These are phyloP conservation scores for Aurifilum marmelostoma DNA, from an alignment of 2,329 filamentous ascomycete genomes.

Conservation along the genomic window DNA sequence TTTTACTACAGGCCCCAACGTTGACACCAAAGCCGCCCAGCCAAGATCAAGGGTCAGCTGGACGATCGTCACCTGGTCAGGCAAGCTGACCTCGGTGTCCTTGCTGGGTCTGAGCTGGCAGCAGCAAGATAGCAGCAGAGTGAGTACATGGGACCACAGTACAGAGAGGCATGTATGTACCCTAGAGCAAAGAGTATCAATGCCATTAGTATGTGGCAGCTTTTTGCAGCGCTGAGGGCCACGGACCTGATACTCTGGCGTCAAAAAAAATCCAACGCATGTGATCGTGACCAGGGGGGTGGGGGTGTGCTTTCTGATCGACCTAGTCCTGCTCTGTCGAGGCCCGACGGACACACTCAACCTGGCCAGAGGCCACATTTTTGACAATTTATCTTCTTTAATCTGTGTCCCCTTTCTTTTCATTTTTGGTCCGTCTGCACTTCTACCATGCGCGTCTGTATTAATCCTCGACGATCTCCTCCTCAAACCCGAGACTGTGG, in stretches of 20 bases:
- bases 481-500: not conserved
- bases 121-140: too few relatives aligned
- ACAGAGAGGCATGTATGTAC: not conserved
- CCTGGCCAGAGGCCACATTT: not conserved
- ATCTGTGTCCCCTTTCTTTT: not conserved
- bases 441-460: not conserved
- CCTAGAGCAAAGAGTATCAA: not conserved
- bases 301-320: not conserved
- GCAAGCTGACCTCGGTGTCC: not conserved
- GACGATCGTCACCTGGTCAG: not conserved
- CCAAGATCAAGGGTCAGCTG: not conserved
- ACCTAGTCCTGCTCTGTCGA: not conserved
- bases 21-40: not conserved
- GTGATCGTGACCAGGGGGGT: not conserved
- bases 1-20: not conserved
- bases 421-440: not conserved
- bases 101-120: not conserved
- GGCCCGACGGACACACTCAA: slow-evolving; percentile 3
- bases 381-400: too few relatives aligned
- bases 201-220: not conserved
- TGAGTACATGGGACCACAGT: not conserved
- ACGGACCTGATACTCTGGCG: slow-evolving; percentile 1
- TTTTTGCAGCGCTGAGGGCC: not conserved
- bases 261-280: not conserved
- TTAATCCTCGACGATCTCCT: not conserved